Base-by-base conservation (phyloP, 768 basidiomycete species). In the Suillus subalutaceus region DNA sequence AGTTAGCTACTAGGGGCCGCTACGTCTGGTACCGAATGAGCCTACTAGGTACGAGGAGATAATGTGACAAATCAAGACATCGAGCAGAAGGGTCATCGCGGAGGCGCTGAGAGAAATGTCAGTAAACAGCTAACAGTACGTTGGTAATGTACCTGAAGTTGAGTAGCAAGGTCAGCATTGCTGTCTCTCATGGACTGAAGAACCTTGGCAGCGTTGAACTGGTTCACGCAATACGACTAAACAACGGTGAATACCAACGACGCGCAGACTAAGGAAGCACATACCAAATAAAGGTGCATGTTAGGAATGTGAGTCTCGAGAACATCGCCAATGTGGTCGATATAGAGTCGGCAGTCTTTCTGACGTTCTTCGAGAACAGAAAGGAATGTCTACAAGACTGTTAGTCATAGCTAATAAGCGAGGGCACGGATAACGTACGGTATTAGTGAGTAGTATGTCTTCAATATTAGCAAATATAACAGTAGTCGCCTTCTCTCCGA, bases 381-480 rank as follows among this genome's bases (percentile, higher is more conserved):
- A 65, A 96, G 79, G 75, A 98, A 95, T 0, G 89, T 84, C 91
- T 92, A 50, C 40, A 30, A 8, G 30, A 32, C 5, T 62, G 69
- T 10, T 44, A 53, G 55, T 38, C 43, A 67, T 23, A 69, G 55
- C 20, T 32, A 4, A 38, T 8, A 26, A 9, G 12, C 2, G 12
- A 7, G 60, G 20, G 40, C 7, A 30, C n/a, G 13, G 13, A 40
- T 65, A 13, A 18, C 20, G 67, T 71, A 92, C 93, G 13, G 94
- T 97, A 70, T 97, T 96, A 50, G 88, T 91, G 38, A 98, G 78
- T 4, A 98, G 81, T 59, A 98, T 89, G 71, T 98, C 96, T 73
- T 99, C 96, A 30, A 98, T 83, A 71, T 99, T 99, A 6, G 92
- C 92, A 72, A 98, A 99, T 20, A 99, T 88, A 55, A 90, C 90